Evolutionary conservation across 768 basidiomycete species (phyloP), one percentile per base, ranked within the genome.

Genomic region (Omphalotus guepiniiformis): DNA sequence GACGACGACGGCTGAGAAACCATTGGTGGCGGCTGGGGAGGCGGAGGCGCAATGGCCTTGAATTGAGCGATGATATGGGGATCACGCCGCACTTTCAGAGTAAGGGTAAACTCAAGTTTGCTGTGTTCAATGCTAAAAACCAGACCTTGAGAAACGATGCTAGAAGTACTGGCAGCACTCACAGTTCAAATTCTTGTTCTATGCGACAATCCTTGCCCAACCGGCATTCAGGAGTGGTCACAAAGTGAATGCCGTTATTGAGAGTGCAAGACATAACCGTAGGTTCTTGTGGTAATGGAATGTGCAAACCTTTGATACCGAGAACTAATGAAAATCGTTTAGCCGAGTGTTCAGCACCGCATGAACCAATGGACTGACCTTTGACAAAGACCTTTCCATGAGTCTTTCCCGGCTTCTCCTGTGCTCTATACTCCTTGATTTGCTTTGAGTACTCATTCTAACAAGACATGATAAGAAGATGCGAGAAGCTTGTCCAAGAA

Each of bases 241-340:
- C 94, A 53, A 87, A 93, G 64, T 96, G 93, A 41, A 97, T 94
- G 6, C 93, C 94, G 58, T 98, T 98, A 66, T 98, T 96, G 52
- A 98, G 73, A 0, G 91, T 92, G 63, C 91, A 91, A 8, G 84
- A 85, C 49, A 96, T 70, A 22, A 70, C 75, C 0, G 93, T 93
- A 0, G 78, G 66, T 53, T 89, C 75, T n/a, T 70, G 67, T 0
- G 93, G 94, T 25, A 97, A 55, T 1, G 94, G 93, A 26, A 96
- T 68, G 46, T 78, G 72, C 29, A 96, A 71, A 39, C 76, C 78
- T 55, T 79, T 86, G 49, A 93, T 74, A 28, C 84, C 82, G 27
- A 90, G 63, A 19, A 97, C 94, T 95, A 55, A 18, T 42, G 23
- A 35, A 22, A 16, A 2, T 26, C 11, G n/a, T 38, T 59, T 21